These are phyloP conservation scores for Globisporangium yorkense DNA, from an alignment of 352 stramenopile species.

Conservation along the genomic window DNA sequence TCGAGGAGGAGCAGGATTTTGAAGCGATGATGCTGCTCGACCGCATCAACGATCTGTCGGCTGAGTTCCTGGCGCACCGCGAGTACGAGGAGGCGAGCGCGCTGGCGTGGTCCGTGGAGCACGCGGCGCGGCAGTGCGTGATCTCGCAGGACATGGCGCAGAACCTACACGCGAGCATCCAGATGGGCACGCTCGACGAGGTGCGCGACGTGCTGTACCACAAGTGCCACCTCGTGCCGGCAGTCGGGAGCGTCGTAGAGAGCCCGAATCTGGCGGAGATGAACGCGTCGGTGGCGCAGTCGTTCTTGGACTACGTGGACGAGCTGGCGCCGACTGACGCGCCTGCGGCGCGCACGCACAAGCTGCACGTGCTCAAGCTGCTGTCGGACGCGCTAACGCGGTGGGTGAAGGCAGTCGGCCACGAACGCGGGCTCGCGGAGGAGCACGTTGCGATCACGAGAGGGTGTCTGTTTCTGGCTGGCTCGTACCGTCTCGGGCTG, in stretches of 20 bases:
- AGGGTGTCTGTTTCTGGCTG: slow-evolving; percentile 73
- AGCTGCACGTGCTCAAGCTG: slow-evolving; percentile 62
- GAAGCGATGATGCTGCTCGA: slow-evolving; percentile 64
- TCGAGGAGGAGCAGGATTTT: slow-evolving; percentile 56
- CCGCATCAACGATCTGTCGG: slow-evolving; percentile 54
- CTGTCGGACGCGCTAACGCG: slow-evolving; percentile 66
- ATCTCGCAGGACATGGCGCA: slow-evolving; percentile 65
- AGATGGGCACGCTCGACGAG: slow-evolving; percentile 53
- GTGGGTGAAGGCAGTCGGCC: slow-evolving; percentile 74
- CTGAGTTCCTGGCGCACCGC: slow-evolving; percentile 60
- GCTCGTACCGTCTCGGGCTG: slow-evolving; percentile 83
- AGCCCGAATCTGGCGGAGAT: slow-evolving; percentile 28
- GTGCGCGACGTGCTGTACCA: slow-evolving; percentile 78
- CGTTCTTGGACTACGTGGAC: slow-evolving; percentile 54
- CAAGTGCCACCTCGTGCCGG: slow-evolving; percentile 71
- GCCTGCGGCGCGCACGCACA: slow-evolving; percentile 43
- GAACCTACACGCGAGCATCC: slow-evolving; percentile 57
- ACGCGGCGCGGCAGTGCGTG: slow-evolving; percentile 53
- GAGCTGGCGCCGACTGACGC: slow-evolving; percentile 47
- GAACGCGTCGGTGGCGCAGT: slow-evolving; percentile 23
- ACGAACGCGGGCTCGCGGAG: slow-evolving; percentile 54
- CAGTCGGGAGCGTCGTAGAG: slow-evolving; percentile 59
- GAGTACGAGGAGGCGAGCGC: slow-evolving; percentile 68
- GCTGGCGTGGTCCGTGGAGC: slow-evolving; percentile 64
- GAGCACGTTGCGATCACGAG: slow-evolving; percentile 73